Evolutionary conservation across 257 asterid genomes (phyloP).

Genomic region (Solanum infundibuliforme): DNA sequence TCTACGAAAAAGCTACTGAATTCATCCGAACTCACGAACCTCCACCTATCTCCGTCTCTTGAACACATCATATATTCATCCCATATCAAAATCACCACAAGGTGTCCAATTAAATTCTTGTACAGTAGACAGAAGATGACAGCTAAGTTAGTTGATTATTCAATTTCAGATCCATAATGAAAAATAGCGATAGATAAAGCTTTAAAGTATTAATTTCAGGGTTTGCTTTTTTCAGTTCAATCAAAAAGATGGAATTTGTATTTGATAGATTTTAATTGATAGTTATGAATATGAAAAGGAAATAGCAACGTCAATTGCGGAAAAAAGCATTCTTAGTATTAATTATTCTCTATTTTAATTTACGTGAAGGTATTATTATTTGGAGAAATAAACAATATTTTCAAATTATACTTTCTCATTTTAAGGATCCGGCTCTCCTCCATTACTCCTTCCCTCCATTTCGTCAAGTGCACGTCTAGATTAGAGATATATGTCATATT

Average conservation of each 20-base stretch:
- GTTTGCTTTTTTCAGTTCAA: background rate
- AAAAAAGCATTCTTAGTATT: background rate
- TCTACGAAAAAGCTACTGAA: rapidly evolving
- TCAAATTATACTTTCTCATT: background rate
- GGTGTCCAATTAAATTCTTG: background rate
- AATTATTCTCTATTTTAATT: background rate
- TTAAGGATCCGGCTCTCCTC: no score
- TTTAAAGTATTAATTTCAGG: background rate
- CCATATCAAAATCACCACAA: background rate
- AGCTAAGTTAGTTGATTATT: background rate
- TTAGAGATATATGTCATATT: no score
- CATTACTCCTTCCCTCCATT: no score
- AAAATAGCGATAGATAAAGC: background rate
- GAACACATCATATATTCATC: background rate
- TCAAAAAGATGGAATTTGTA: background rate
- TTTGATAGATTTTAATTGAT: background rate
- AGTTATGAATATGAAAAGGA: background rate
- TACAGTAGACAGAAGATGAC: background rate
- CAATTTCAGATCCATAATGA: background rate
- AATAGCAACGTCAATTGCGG: background rate
- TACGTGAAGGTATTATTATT: background rate
- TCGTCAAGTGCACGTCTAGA: no score
- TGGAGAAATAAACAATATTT: background rate
- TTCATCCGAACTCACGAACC: background rate
- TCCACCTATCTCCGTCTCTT: no score